Evolutionary conservation across 2,329 filamentous ascomycete species (phyloP).

Genomic region (Dactylella cylindrospora): DNA sequence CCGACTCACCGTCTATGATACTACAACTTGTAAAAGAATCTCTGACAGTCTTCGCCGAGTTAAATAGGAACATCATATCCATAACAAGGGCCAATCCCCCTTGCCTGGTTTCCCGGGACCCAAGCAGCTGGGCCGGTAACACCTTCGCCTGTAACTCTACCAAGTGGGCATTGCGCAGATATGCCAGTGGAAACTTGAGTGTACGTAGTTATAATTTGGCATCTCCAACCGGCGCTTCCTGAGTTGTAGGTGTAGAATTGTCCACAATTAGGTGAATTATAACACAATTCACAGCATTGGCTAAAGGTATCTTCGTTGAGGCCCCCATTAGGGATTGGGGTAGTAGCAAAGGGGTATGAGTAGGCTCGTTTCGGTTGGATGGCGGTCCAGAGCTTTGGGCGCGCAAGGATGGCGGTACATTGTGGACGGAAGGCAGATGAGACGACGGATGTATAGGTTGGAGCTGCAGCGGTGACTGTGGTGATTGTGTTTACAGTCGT

Average conservation of each 20-base stretch:
- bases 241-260: constrained; percentile 3
- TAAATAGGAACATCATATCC: constrained; percentile 15
- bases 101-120: neutral
- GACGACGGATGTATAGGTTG: constrained; percentile 8
- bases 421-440: constrained; percentile 9
- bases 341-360: constrained; percentile 11
- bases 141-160: constrained; percentile 11
- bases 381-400: constrained; percentile 5
- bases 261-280: neutral
- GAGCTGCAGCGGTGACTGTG: constrained; percentile 8
- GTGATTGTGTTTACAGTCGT: neutral
- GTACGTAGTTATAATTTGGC: constrained; percentile 8
- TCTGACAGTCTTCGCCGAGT: too few relatives aligned
- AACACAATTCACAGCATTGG: constrained; percentile 19
- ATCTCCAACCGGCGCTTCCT: neutral
- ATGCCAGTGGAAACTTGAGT: neutral
- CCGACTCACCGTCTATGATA: too few relatives aligned
- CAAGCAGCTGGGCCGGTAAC: neutral
- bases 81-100: constrained; percentile 18
- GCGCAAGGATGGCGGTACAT: constrained; percentile 9
- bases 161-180: constrained; percentile 5
- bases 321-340: constrained; percentile 1
- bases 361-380: constrained; percentile 1
- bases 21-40: too few relatives aligned
- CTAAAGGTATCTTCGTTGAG: constrained; percentile 3